Evolutionary conservation across 805 yeast species (phyloP), one percentile per base, ranked within the genome.

Genomic region (Alloascoidea africana): DNA sequence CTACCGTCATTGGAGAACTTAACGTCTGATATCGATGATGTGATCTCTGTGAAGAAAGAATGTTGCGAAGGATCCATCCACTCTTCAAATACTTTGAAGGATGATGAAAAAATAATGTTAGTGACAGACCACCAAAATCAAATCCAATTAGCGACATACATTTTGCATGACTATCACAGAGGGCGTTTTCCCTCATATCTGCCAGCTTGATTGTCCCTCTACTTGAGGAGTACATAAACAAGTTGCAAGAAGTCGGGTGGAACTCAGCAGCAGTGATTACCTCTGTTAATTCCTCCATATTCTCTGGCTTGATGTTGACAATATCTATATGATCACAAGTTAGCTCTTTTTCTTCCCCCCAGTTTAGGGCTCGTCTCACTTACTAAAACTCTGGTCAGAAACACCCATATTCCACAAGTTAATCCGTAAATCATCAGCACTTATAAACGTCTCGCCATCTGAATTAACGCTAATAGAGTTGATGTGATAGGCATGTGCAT

Each of bases 261-360:
- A 91, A 91, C 56, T 87, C 95, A 2, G 97, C 93, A 51, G 87
- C 73, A 14, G 99, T 91, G 46, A 91, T 89, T 38, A 91, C 98
- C 59, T 91, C 98, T 5, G 98, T 89, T 50, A 91, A 70, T 61
- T 91, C 99, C 63, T 91, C 99, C 98, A 91, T 93, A 59, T 86
- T 86, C 4, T 86, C 83, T 5, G 99, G 99, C 57, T 93, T 86
- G 52, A 91, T 91, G 60, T 91, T 98, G 41, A 91, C 97, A 46
- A 91, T 91, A 58, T 91, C 14, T 14, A 23, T 19, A n/a, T n/a
- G n/a, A n/a, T n/a, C n/a, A n/a, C n/a, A n/a, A n/a, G n/a, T 39
- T 16, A 27, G 18, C 14, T 18, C 17, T 5, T 16, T 32, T 5
- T 15, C 5, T 15, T 4, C n/a, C 4, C 14, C 30, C 27, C 16